Evolutionary conservation across 768 basidiomycete species (phyloP), one percentile per base, ranked within the genome.

Genomic region (Lactarius hengduanensis): DNA sequence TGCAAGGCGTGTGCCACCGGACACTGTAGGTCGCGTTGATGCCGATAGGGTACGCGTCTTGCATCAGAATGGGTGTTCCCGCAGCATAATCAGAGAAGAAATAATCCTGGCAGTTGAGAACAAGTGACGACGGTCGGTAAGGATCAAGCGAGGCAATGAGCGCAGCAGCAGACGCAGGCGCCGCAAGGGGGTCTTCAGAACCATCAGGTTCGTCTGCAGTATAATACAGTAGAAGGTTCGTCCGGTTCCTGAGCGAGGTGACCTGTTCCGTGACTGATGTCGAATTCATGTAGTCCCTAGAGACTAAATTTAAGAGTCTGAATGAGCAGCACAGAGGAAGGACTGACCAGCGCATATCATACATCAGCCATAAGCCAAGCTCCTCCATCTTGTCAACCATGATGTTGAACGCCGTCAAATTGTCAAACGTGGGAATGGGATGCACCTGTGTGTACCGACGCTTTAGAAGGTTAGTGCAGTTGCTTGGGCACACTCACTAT

Each of bases 131-230:
- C 0, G 85, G 85, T 67, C 86, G 86, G 72, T 87, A 87, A 0
- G 82, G 82, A 62, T 87, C 86, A 5, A 82, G 71, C 22, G 74
- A 62, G 66, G 80, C 76, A 64, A 88, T 83, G 41, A 79, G 68
- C 61, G 84, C 79, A 63, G 83, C 82, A 1, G 85, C 73, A 0
- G 50, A 57, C 0, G 64, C 68, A 5, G 90, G 85, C 0, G 88
- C 87, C 59, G 86, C 79, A 47, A 88, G 77, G 10, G 90, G 88
- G 67, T 90, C 74, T 11, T 81, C 81, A 0, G 84, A 86, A 47
- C 89, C 89, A 70, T 91, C 89, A 0, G 86, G 88, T 74, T 91
- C 89, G 69, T 91, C 88, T 0, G 80, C 87, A 1, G 87, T 90
- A 74, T 90, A 90, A 86, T 87, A 89, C 2, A 88, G 75, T 20